Base-by-base conservation (phyloP, 805 yeast species). In the Saturnispora bothae region DNA sequence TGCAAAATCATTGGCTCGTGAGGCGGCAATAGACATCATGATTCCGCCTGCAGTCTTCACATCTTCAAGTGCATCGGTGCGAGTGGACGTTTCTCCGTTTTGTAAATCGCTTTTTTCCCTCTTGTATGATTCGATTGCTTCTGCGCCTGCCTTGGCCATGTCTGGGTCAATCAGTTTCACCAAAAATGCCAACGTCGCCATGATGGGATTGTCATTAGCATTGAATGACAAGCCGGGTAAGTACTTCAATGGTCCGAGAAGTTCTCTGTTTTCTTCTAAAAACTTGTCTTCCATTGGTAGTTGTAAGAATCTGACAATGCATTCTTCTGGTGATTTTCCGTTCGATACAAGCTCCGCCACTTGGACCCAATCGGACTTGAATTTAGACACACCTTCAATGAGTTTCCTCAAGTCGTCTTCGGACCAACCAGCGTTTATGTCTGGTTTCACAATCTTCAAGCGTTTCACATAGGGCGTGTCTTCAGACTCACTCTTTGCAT, bases 181-280 rank as follows among this genome's bases (percentile, higher is more conserved):
- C 59, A 92, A 65, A 58, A 88, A 92, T 12, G 95, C 79, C 45
- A 92, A 70, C n/a, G 94, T 89, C 27, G 94, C 80, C 64, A 92
- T 69, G 3, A 92, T 86, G 2, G 99, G 98, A 57, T 92, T 92
- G 49, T 92, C 97, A 21, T 79, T 74, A 31, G 84, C 73, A 27
- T 84, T 74, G 35, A 83, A 79, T 12, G 97, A 95, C 36, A 89
- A 68, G 55, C 84, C 81, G 3, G 94, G 80, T 4, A 89, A 78
- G 56, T 72, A 85, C 53, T 78, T 82, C 46, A 88, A 67, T 12
- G 94, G 83, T 1, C 92, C 88, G 15, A 81, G 56, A 26, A 71
- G 66, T 9, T 64, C 63, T 28, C 48, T 58, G 26, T 61, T 55
- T 23, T 71, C 63, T 19, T 71, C 71, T 44, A 76, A 59, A 51